phyloP scores from a whole-genome alignment of 176 grass and related monocot genomes.

The Bonia amplexicaulis region DNA sequence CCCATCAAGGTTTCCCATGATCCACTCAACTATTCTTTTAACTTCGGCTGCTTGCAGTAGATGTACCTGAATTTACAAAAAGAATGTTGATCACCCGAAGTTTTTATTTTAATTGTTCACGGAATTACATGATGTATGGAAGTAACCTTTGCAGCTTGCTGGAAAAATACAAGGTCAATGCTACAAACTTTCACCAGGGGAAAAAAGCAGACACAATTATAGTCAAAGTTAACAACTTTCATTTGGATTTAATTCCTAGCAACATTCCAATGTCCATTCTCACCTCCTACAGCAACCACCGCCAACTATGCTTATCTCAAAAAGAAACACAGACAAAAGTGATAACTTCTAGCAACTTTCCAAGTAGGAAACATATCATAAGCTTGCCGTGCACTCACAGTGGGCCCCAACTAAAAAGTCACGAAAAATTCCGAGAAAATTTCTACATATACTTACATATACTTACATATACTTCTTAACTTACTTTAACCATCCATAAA shows the following conservation, averaged over 20 bases:
- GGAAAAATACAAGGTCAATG: background rate
- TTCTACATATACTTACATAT: too few species aligned
- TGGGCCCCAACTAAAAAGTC: too few species aligned
- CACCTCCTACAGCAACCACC: background rate
- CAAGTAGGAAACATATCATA: too few species aligned
- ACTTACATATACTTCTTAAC: too few species aligned
- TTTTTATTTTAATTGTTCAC: background rate
- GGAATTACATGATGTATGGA: background rate
- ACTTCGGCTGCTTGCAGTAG: conserved; percentile 88
- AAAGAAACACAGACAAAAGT: background rate
- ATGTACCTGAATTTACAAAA: conserved; percentile 78
- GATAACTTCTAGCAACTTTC: background rate
- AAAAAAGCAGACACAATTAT: background rate
- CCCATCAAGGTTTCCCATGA: conserved; percentile 89
- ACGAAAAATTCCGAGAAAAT: too few species aligned
- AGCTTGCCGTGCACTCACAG: too few species aligned
- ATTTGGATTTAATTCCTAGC: background rate
- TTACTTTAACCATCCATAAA: too few species aligned
- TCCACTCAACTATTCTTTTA: conserved; percentile 86
- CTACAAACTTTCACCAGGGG: background rate
- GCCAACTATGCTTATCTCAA: background rate
- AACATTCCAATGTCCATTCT: background rate
- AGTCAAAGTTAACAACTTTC: background rate
- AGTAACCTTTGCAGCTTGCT: background rate
- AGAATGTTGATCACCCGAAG: conserved; percentile 19